Base-by-base conservation (phyloP, 192 early-diverging fungal species). In the Coemansia sp. region DNA sequence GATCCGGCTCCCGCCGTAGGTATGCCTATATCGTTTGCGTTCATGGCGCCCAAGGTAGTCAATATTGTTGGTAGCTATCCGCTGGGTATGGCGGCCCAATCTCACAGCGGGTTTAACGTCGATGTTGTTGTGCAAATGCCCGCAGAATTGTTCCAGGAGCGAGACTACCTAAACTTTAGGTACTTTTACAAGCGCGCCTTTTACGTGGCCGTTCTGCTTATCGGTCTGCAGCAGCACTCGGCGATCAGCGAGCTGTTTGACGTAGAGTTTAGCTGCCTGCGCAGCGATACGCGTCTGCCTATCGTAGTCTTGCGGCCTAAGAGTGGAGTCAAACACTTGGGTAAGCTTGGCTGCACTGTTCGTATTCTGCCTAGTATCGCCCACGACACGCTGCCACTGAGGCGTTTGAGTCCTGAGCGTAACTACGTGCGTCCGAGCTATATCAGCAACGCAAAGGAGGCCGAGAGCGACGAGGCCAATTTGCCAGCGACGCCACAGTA, bases 121-220 rank as follows among this genome's bases (percentile, higher is more conserved):
- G 97, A 99, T 77, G 76, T 99, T 34, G 90, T 91, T 15, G 92
- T 97, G 20, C 90, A 96, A 63, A 97, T 99, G 95, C 97, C 97
- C 0, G 68, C 79, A 0, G 55, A 33, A 34, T 62, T 97, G 40
- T 94, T 97, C 78, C 91, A 92, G 71, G 95, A 98, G 61, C 95
- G 97, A 75, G 97, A 99, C 74, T 88, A 92, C 72, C 78, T 97
- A 70, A 97, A 99, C 85, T 88, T 91, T 75, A 85, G 97, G 52
- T 99, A 99, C 81, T 93, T 95, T 74, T 89, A 97, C 87, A 99
- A 99, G 72, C 89, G 96, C 38, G 93, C 96, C 8, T 97, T 92
- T 68, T 99, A 96, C 78, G 81, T 98, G 43, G 86, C 95, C 1
- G 84, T 93, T 27, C 74, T 97, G 11, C 53, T 62, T 9, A 41